Percentiles rank a stretch among this genome's conserved stretches.
These are phyloP conservation scores for Medicago truncatula DNA, from an alignment of 306 rosid species.

Conservation along the genomic window MtrunA17r5.0-ANR NC_053045.1:53440001-53440500, in stretches of 20 bases:
- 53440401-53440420: no score
- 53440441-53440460: not conserved
- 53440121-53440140: slow-evolving; percentile 45
- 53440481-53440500: no score
- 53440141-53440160: slow-evolving; percentile 39
- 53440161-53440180: slow-evolving; percentile 37
- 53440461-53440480: no score
- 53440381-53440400: not conserved
- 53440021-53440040: slow-evolving; percentile 3
- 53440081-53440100: slow-evolving; percentile 27
- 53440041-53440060: slow-evolving; percentile 10
- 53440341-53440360: not conserved
- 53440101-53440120: slow-evolving; percentile 39
- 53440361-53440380: not conserved
- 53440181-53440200: slow-evolving; percentile 12
- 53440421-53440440: no score
- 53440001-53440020: slow-evolving; percentile 34
- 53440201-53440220: not conserved
- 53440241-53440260: slow-evolving; percentile 27
- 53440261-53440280: not conserved
- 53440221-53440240: slow-evolving; percentile 34
- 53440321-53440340: not conserved
- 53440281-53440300: slow-evolving; percentile 20
- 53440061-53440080: not conserved
- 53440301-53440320: not conserved